phyloP scores from a whole-genome alignment of 2,329 filamentous ascomycete genomes.

The Pseudopithomyces chartarum region DNA sequence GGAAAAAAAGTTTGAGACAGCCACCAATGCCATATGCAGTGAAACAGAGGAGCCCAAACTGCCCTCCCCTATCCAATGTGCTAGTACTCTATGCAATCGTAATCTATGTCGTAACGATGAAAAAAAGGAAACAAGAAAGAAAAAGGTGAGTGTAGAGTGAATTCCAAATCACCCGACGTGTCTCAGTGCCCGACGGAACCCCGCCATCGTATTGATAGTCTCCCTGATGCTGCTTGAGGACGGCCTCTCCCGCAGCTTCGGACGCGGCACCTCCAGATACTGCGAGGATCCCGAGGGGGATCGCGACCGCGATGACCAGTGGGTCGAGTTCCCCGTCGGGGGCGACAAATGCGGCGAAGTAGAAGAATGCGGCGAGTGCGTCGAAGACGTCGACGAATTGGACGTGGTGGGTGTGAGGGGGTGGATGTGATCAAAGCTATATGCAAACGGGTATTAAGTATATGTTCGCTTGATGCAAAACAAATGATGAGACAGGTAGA shows the following conservation, averaged over 20 bases:
- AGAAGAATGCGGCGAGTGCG: conserved; percentile 12
- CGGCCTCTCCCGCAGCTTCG: neutral
- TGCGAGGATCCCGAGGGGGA: neutral
- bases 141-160: neutral
- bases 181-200: conserved; percentile 9
- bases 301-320: conserved; percentile 7
- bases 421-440: conserved; percentile 6
- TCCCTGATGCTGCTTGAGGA: conserved; percentile 7
- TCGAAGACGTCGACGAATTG: conserved; percentile 12
- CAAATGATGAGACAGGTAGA: neutral
- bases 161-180: conserved; percentile 4
- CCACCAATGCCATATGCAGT: neutral
- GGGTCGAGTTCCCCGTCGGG: conserved; percentile 1
- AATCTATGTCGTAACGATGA: conserved; percentile 1
- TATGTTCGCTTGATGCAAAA: conserved; percentile 9
- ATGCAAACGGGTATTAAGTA: conserved; percentile 24
- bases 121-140: neutral
- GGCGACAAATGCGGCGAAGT: conserved; percentile 11
- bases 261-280: neutral
- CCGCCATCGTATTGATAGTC: conserved; percentile 8
- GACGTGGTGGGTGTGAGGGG: conserved; percentile 16
- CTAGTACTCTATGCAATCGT: neutral
- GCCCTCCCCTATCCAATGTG: neutral
- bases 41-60: neutral
- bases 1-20: neutral